A percentile compares a stretch with the other conserved stretches of the same genome.
Conservation (phyloP, 352 stramenopile species). For the Globisporangium cederbergense region DNA sequence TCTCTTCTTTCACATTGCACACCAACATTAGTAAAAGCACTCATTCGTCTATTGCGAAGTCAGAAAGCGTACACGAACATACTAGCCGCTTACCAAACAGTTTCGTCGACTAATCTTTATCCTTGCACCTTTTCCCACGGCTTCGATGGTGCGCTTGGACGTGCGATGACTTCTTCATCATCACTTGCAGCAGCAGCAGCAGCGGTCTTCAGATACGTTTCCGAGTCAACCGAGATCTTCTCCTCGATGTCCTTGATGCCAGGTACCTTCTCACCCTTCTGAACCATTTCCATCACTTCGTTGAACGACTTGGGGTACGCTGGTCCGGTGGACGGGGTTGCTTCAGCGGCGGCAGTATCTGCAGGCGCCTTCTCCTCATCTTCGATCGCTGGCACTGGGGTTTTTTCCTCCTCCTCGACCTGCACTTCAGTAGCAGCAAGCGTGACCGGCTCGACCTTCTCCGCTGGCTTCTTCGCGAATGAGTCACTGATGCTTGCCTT, state of each 20-base stretch:
- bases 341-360: constrained; percentile 17
- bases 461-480: constrained; percentile 18
- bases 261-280: constrained; percentile 67
- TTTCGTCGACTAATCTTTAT: constrained; percentile 8
- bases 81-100: background rate
- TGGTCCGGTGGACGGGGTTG: constrained; percentile 20
- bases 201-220: constrained; percentile 11
- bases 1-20: background rate
- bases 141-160: constrained; percentile 22
- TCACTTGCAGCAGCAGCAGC: background rate
- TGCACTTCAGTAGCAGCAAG: background rate
- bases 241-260: constrained; percentile 75
- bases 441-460: constrained; percentile 10
- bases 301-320: constrained; percentile 68
- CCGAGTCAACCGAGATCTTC: constrained; percentile 60
- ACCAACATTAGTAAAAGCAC: background rate
- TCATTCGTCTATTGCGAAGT: background rate
- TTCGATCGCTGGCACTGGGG: constrained; percentile 1
- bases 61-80: background rate
- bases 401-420: constrained; percentile 26
- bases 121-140: constrained; percentile 44
- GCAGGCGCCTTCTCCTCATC: constrained; percentile 7
- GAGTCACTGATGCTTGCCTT: constrained; percentile 37
- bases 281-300: constrained; percentile 72
- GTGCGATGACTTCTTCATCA: constrained; percentile 6